Base-by-base conservation (phyloP, 1,284 basidiomycete genomes). In the Athelia sp. region DNA sequence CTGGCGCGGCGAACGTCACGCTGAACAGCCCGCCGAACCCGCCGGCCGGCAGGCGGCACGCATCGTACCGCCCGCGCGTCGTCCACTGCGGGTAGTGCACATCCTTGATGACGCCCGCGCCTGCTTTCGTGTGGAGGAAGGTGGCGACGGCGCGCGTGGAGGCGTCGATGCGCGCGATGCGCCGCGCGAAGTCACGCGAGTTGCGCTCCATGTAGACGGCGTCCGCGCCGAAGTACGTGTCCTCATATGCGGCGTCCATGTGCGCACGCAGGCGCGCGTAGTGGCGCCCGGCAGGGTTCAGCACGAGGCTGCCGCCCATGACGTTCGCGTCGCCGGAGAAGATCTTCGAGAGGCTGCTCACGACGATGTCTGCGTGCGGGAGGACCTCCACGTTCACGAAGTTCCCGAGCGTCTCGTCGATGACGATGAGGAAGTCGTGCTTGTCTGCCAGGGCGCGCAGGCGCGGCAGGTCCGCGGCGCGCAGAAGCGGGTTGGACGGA, bases 201-300 rank as follows among this genome's bases (percentile, higher is more conserved):
- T 99, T 99, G 57, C 96, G 88, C 66, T 99, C 96, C 87, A 99
- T 90, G 73, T 88, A 98, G 48, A 98, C 84, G 29, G 93, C 93
- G 63, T 99, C 97, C 67, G 96, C 91, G 60, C 83, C 79, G 62
- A 89, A 98, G 70, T 92, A 97, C 22, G 74, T 75, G 63, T 99
- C 96, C 66, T 97, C 90, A 67, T 88, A 98, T 3, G 67, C 73
- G 10, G 68, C 62, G n/a, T 69, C 59, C 56, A 95, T 70, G 43
- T 81, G 70, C 0, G 65, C 59, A 58, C 88, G 90, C 43, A 99
- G 78, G 0, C 67, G 53, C 0, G 64, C 47, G 60, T 95, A 94
- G 58, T 90, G 79, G 1, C 73, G 76, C 1, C 83, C 75, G 56
- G 77, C 73, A 0, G 95, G 93, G 64, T 98, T 98, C 43, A 99